Evolutionary conservation across 345 rosid genomes (phyloP).

Genomic region (Nasturtium officinale): DNA sequence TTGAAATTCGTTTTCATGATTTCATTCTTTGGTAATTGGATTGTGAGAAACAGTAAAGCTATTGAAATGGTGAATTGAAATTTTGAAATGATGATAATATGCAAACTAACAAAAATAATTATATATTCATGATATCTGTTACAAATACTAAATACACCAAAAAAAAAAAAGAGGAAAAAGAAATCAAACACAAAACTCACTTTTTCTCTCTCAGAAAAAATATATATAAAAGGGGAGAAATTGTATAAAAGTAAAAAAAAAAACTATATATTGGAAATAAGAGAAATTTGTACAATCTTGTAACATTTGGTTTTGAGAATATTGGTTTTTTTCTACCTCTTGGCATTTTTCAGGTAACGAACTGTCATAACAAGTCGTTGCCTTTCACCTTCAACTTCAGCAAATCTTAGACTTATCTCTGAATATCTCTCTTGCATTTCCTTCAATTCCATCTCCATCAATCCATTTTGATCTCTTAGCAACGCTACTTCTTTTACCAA

Average conservation of each 20-base stretch:
- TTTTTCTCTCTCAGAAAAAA: constrained; percentile 4
- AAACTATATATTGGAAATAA: background rate
- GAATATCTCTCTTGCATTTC: constrained; percentile 94
- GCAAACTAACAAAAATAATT: constrained; percentile 5
- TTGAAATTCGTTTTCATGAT: background rate
- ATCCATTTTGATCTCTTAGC: constrained; percentile 59
- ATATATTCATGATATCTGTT: background rate
- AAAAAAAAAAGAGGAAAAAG: background rate
- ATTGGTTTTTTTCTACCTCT: constrained; percentile 45
- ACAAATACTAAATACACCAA: constrained; percentile 12
- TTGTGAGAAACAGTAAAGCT: background rate
- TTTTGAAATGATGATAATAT: background rate
- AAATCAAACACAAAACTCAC: constrained; percentile 18
- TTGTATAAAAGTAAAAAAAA: background rate
- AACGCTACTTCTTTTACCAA: constrained; percentile 37
- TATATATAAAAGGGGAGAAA: background rate
- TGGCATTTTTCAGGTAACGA: constrained; percentile 70
- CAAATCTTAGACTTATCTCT: constrained; percentile 86
- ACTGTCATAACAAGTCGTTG: constrained; percentile 84
- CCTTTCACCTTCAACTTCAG: constrained; percentile 95
- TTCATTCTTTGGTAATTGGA: background rate
- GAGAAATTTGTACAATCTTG: constrained; percentile 33
- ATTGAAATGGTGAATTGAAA: background rate
- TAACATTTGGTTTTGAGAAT: background rate
- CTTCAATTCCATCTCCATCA: constrained; percentile 77